Conservation (phyloP, 805 yeast genomes). For the Debaryomyces tyrocola region DNA sequence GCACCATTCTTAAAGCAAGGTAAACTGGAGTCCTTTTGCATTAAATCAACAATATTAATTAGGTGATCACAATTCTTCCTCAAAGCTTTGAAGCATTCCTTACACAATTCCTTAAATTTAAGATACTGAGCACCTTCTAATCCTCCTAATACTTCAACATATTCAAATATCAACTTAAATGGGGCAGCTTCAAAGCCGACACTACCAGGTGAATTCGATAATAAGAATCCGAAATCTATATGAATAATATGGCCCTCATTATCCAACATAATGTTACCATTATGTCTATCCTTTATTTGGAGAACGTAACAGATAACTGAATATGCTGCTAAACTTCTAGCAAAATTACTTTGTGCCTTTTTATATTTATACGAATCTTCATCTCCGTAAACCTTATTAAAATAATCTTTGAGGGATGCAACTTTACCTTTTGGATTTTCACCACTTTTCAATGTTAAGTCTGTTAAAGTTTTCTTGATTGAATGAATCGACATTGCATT, state of each 20-base stretch:
- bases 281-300: conserved; percentile 94
- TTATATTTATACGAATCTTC: conserved; percentile 53
- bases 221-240: conserved; percentile 91
- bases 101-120: conserved; percentile 62
- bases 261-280: conserved; percentile 96
- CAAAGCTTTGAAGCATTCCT: conserved; percentile 70
- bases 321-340: conserved; percentile 85
- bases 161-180: conserved; percentile 87
- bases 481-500: conserved; percentile 94
- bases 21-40: conserved; percentile 86
- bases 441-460: conserved; percentile 63
- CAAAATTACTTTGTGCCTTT: conserved; percentile 82
- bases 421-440: conserved; percentile 70
- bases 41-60: conserved; percentile 82
- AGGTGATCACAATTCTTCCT: conserved; percentile 74
- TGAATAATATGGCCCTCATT: conserved; percentile 93
- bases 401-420: conserved; percentile 77
- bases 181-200: conserved; percentile 98
- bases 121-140: conserved; percentile 57
- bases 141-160: conserved; percentile 87
- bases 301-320: conserved; percentile 86
- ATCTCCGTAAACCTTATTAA: conserved; percentile 71
- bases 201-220: conserved; percentile 95
- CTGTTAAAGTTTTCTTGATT: conserved; percentile 87
- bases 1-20: conserved; percentile 93